phyloP scores from a whole-genome alignment of 805 yeast species.

The Suhomyces prunicola region DNA sequence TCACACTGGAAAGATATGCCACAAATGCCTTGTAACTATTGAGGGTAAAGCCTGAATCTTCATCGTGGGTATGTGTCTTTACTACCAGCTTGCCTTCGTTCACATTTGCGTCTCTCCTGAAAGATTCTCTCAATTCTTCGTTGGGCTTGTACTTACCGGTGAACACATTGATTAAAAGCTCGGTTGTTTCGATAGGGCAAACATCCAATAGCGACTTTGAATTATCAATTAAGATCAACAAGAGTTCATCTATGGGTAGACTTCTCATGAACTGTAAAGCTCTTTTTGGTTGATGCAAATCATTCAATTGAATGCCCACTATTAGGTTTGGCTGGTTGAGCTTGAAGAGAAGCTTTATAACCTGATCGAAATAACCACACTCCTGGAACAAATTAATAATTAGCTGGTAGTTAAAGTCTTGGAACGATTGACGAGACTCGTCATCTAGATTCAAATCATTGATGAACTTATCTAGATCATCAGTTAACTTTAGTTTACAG shows the following conservation, averaged over 20 bases:
- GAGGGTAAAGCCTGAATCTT: conserved; percentile 16
- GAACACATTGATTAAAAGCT: conserved; percentile 77
- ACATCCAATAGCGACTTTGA: conserved; percentile 63
- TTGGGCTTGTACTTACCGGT: conserved; percentile 74
- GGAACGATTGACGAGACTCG: conserved; percentile 12
- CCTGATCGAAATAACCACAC: conserved; percentile 62
- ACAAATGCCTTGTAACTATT: conserved; percentile 33
- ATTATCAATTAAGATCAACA: conserved; percentile 64
- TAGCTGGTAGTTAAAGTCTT: conserved; percentile 61
- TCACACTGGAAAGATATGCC: conserved; percentile 22
- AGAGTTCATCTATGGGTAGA: conserved; percentile 69
- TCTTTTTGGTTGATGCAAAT: conserved; percentile 55
- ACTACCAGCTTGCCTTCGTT: conserved; percentile 5
- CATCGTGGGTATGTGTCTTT: conserved; percentile 6
- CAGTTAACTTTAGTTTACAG: conserved; percentile 66
- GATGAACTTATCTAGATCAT: conserved; percentile 57
- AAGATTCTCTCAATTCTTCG: conserved; percentile 8
- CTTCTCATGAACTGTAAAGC: conserved; percentile 67
- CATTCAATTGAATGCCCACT: conserved; percentile 70
- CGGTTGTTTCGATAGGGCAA: conserved; percentile 78
- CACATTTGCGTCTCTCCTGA: conserved; percentile 4
- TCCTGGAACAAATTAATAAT: conserved; percentile 71
- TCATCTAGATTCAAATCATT: conserved; percentile 31
- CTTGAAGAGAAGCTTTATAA: conserved; percentile 65
- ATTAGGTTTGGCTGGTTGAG: conserved; percentile 71